A percentile compares a stretch with the other conserved stretches of the same genome.
These are phyloP conservation scores for Austroboletus sp. DNA, from an alignment of 1,284 basidiomycete species.

Conservation along the genomic window DNA sequence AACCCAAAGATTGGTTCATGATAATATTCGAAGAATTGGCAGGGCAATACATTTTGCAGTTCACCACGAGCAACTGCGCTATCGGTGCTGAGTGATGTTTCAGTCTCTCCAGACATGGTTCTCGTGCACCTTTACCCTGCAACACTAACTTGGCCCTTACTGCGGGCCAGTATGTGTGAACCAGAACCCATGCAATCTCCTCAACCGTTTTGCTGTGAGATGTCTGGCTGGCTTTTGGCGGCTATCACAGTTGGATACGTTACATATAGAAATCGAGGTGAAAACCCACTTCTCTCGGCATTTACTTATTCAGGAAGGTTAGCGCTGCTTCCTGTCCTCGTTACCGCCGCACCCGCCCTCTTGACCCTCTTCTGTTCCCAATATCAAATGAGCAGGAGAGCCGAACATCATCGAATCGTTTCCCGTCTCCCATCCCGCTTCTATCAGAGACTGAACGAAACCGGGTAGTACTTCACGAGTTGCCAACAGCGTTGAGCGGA, in stretches of 20 bases:
- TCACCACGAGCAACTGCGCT: background rate
- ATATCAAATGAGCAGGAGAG: constrained; percentile 22
- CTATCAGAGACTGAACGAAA: constrained; percentile 20
- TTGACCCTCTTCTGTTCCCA: constrained; percentile 9
- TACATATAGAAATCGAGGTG: background rate
- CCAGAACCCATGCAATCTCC: no score
- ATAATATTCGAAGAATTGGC: background rate
- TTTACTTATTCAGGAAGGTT: constrained; percentile 2
- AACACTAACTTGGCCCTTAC: no score
- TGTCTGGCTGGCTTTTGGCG: background rate
- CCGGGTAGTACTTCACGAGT: constrained; percentile 12
- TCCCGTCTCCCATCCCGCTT: constrained; percentile 24
- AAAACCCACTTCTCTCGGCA: background rate
- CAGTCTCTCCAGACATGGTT: no score
- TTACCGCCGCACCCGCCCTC: background rate
- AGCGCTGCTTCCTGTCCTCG: constrained; percentile 21
- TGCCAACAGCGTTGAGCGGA: constrained; percentile 17
- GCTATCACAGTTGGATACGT: background rate
- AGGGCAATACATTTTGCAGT: background rate
- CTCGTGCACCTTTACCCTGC: no score
- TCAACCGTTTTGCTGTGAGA: background rate
- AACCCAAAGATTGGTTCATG: background rate
- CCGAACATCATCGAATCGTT: constrained; percentile 30
- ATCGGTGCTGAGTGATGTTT: background rate
- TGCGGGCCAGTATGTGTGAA: no score